These are phyloP conservation scores for Populus tomentosa DNA, from an alignment of 441 rosid genomes.

Conservation along the genomic window DNA sequence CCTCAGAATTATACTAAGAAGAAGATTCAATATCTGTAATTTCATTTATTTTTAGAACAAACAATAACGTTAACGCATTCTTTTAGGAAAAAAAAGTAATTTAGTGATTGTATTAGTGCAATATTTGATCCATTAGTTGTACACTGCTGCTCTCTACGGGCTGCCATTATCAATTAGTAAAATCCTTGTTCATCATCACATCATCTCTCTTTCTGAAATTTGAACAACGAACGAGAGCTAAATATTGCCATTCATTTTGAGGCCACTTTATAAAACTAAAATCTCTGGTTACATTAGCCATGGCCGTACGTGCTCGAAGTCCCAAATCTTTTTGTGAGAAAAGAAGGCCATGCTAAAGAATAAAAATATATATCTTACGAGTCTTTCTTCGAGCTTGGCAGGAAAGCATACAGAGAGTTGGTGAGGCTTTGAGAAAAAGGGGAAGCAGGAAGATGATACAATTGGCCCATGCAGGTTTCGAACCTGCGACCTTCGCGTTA, in stretches of 20 bases:
- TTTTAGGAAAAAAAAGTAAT: neutral
- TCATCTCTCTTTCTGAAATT: neutral
- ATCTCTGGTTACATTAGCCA: too few relatives aligned
- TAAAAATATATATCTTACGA: too few relatives aligned
- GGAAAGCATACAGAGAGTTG: too few relatives aligned
- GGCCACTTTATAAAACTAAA: too few relatives aligned
- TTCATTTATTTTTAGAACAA: neutral
- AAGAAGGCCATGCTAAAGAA: too few relatives aligned
- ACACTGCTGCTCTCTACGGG: neutral
- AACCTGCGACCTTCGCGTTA: conserved; percentile 82
- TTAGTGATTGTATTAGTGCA: neutral
- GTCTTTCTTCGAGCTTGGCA: too few relatives aligned
- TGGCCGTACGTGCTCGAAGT: too few relatives aligned
- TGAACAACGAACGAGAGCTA: neutral
- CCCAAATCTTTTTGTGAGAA: too few relatives aligned
- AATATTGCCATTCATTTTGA: too few relatives aligned
- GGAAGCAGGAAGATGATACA: too few relatives aligned
- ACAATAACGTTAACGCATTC: neutral
- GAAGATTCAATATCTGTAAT: neutral
- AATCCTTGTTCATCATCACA: neutral
- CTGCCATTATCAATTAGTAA: neutral
- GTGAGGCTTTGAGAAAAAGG: too few relatives aligned
- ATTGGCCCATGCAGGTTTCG: conserved; percentile 61
- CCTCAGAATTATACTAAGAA: neutral
- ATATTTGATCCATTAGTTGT: neutral